phyloP scores from a whole-genome alignment of 2,329 filamentous ascomycete species.

The Diaporthe vaccinii region DNA sequence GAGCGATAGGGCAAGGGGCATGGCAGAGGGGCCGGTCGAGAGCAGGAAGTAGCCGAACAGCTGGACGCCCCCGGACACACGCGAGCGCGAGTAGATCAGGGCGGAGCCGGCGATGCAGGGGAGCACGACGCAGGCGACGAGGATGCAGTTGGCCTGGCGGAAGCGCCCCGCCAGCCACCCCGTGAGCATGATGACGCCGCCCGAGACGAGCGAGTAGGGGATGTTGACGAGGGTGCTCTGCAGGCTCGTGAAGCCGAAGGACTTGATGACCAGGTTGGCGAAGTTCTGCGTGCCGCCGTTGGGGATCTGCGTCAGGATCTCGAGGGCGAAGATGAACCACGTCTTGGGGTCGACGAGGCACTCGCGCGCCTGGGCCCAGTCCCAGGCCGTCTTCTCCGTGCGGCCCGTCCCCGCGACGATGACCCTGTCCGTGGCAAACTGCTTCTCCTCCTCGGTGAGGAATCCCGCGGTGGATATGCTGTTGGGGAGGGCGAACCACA shows the following conservation, averaged over 20 bases:
- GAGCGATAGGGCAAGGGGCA: constrained; percentile 68
- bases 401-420: constrained; percentile 65
- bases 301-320: constrained; percentile 68
- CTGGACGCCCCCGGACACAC: constrained; percentile 58
- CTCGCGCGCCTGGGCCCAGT: constrained; percentile 65
- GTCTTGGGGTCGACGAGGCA: constrained; percentile 71
- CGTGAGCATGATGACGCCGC: constrained; percentile 60
- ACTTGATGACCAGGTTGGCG: constrained; percentile 68
- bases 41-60: constrained; percentile 71
- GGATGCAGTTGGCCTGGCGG: constrained; percentile 64
- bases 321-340: constrained; percentile 69
- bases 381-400: constrained; percentile 63
- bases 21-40: constrained; percentile 64
- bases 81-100: constrained; percentile 63
- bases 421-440: constrained; percentile 61
- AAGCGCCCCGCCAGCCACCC: constrained; percentile 66
- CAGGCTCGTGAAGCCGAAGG: constrained; percentile 68
- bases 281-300: constrained; percentile 74
- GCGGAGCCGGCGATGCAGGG: constrained; percentile 66
- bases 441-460: constrained; percentile 65
- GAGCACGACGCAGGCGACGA: constrained; percentile 64
- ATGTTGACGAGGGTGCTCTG: constrained; percentile 71
- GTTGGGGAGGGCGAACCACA: constrained; percentile 65
- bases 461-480: constrained; percentile 69
- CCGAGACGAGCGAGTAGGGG: constrained; percentile 67